Base-by-base conservation (phyloP, 2,329 filamentous ascomycete genomes). In the Tolypocladium guangdongense region DNA sequence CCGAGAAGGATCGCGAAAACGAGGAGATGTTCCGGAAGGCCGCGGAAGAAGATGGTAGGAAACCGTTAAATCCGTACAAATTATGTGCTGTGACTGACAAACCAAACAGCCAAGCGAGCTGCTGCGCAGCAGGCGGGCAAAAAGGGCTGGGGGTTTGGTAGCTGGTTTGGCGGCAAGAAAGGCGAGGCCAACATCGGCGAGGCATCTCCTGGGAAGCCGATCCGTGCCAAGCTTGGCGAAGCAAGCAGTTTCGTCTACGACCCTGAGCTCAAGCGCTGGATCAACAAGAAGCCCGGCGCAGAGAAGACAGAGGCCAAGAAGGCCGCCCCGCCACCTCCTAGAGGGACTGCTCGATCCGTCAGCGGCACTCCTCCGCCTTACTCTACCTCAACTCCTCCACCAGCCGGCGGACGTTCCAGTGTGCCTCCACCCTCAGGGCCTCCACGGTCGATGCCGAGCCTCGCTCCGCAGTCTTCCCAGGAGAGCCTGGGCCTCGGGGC, bases 211-310 rank as follows among this genome's bases (percentile, higher is more conserved):
- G 78, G 77, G 64, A 86, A 86, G 64, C 74, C 91, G n/a, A 88
- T 96, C 67, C 84, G 82, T 61, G 93, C 95, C 57, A 99, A 99
- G 64, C 80, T 99, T 10, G 95, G 92, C 56, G 95, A 99, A 69
- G 83, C 93, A 64, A 96, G 83, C 68, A 90, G 84, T 47, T 96
- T 99, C 69, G 86, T 92, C 60, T 99, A 93, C 64, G 93, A 99
- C 65, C 87, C 90, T 2, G 88, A 96, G n/a, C 80, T 96, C 51
- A 95, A 95, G 75, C 90, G 93, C 67, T 99, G 95, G 95, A 78
- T 99, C 67, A 97, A 99, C 75, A 96, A 96, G 76, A 96, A 96
- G 67, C 82, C 83, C 12, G 85, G 85, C 14, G 79, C 81, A 8
- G 84, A 87, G 52, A 80, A 80, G 45, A 72, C 73, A 10, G 74